Conservation (phyloP, 768 basidiomycete genomes). For the Boletales sp. region DNA sequence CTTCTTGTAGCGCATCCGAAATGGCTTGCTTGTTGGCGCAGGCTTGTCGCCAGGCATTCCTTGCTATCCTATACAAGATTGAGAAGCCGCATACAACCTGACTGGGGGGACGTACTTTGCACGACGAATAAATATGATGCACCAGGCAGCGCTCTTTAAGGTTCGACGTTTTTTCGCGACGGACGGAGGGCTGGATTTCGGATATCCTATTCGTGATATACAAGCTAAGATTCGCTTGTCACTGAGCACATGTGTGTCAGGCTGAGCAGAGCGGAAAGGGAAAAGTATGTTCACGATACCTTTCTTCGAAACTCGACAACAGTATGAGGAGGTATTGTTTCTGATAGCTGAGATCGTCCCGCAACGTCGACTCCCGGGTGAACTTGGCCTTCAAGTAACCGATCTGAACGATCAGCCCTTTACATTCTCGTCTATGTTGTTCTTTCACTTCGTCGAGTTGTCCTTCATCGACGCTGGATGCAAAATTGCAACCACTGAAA, state of each 20-base stretch:
- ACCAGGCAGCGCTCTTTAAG: slow-evolving; percentile 54
- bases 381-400: slow-evolving; percentile 90
- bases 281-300: slow-evolving; percentile 37
- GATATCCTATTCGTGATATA: slow-evolving; percentile 72
- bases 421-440: slow-evolving; percentile 84
- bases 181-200: slow-evolving; percentile 40
- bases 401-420: slow-evolving; percentile 87
- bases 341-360: slow-evolving; percentile 76
- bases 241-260: slow-evolving; percentile 32
- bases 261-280: background rate
- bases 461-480: slow-evolving; percentile 42
- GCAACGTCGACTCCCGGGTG: slow-evolving; percentile 77
- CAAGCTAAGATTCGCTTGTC: slow-evolving; percentile 71
- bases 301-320: slow-evolving; percentile 66
- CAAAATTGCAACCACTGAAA: background rate
- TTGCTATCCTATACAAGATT: slow-evolving; percentile 47
- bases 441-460: slow-evolving; percentile 53
- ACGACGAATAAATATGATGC: slow-evolving; percentile 63
- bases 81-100: slow-evolving; percentile 2
- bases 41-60: slow-evolving; percentile 62
- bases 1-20: slow-evolving; percentile 65
- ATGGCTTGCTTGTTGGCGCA: slow-evolving; percentile 58
- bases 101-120: slow-evolving; percentile 46
- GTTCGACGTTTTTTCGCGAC: slow-evolving; percentile 41
- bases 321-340: slow-evolving; percentile 82